Evolutionary conservation across 2,329 filamentous ascomycete genomes (phyloP).

Genomic region (Mollisia scopiformis): DNA sequence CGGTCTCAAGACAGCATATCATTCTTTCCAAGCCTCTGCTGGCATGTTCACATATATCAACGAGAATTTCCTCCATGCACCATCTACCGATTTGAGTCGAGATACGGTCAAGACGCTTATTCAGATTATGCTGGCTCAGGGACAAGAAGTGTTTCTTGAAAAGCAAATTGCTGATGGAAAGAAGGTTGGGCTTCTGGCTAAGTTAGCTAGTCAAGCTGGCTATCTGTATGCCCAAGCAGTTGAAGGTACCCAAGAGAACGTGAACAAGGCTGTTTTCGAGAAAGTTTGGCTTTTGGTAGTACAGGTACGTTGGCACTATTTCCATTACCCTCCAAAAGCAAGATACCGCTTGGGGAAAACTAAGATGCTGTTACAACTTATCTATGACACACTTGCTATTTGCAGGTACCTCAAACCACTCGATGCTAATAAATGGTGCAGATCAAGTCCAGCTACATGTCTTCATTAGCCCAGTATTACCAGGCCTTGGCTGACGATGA

Average conservation of each 20-base stretch:
- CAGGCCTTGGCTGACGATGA: constrained; percentile 92
- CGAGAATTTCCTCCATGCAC: constrained; percentile 97
- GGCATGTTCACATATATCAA: constrained; percentile 99
- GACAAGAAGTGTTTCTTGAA: constrained; percentile 95
- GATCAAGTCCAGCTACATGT: constrained; percentile 81
- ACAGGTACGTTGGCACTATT: constrained; percentile 56
- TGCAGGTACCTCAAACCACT: not conserved
- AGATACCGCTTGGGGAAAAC: not conserved
- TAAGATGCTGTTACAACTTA: not conserved
- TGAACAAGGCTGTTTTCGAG: constrained; percentile 88
- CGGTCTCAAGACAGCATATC: constrained; percentile 93
- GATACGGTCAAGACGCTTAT: constrained; percentile 97
- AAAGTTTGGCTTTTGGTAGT: constrained; percentile 87
- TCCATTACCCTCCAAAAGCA: not conserved
- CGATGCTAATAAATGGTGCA: constrained; percentile 36
- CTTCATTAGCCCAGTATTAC: constrained; percentile 88
- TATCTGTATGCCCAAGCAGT: constrained; percentile 86
- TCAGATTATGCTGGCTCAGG: constrained; percentile 89
- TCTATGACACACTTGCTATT: too few relatives aligned
- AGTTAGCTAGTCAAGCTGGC: constrained; percentile 87
- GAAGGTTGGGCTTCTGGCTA: constrained; percentile 88
- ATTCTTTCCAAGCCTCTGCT: constrained; percentile 96
- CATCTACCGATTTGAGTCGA: constrained; percentile 91
- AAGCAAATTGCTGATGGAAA: constrained; percentile 93
- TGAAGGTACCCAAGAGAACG: constrained; percentile 91